Conservation (phyloP, 495 filamentous ascomycete genomes). For the Daldinia bambusicola region DNA sequence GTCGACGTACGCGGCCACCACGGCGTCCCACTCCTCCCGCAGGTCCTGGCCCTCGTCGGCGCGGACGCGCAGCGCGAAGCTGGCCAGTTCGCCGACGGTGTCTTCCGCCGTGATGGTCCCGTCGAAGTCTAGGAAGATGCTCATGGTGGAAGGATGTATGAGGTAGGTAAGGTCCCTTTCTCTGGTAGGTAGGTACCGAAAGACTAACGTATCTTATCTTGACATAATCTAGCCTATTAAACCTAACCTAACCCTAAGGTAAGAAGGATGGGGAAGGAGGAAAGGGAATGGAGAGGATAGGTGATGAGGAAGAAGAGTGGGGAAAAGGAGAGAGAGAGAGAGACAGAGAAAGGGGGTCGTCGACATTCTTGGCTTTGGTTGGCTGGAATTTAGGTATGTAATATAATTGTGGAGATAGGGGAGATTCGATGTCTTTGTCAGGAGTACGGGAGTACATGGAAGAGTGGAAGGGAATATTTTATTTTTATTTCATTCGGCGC, state of each 20-base stretch:
- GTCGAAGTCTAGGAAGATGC: constrained; percentile 61
- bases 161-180: too few relatives aligned
- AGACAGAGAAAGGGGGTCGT: constrained; percentile 4
- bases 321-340: neutral
- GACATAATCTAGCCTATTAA: too few relatives aligned
- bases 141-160: constrained; percentile 39
- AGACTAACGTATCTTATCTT: too few relatives aligned
- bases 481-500: neutral
- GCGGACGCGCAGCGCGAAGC: constrained; percentile 43
- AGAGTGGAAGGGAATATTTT: neutral
- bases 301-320: neutral
- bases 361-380: constrained; percentile 5
- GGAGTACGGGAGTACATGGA: constrained; percentile 5
- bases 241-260: too few relatives aligned
- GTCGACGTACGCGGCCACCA: constrained; percentile 52
- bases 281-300: neutral
- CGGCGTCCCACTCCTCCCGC: constrained; percentile 46
- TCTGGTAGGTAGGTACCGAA: neutral
- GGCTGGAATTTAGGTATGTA: neutral
- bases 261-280: too few relatives aligned
- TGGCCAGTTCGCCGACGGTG: constrained; percentile 46
- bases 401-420: constrained; percentile 21
- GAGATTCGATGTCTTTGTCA: neutral
- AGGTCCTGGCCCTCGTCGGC: constrained; percentile 41
- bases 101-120: constrained; percentile 59